A percentile compares a stretch with the other conserved stretches of the same genome.
Evolutionary conservation across 2,329 filamentous ascomycete species (phyloP).

Genomic region (Microsporum canis): DNA sequence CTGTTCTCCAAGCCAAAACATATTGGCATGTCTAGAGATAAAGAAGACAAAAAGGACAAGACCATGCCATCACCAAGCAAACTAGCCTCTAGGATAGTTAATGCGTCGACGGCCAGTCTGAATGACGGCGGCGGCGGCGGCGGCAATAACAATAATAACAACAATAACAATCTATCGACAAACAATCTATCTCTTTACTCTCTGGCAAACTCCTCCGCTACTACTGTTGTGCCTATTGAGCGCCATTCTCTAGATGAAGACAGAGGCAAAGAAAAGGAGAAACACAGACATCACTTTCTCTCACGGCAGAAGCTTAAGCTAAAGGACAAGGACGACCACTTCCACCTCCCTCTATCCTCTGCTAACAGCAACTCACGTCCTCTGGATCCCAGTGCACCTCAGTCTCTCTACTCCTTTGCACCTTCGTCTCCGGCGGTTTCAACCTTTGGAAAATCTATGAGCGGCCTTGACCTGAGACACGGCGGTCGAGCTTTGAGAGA

Average conservation of each 20-base stretch:
- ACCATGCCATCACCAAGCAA: conserved; percentile 50
- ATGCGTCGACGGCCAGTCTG: conserved; percentile 50
- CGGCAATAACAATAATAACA: conserved; percentile 29
- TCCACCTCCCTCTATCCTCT: conserved; percentile 49
- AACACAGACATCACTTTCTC: conserved; percentile 51
- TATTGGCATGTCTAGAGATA: conserved; percentile 51
- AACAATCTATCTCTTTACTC: conserved; percentile 47
- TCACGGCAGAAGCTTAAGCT: conserved; percentile 55
- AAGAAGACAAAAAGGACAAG: conserved; percentile 43
- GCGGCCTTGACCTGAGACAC: conserved; percentile 65
- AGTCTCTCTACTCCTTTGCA: conserved; percentile 55
- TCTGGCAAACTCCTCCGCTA: conserved; percentile 50
- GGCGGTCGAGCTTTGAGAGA: conserved; percentile 65
- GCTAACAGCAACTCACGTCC: conserved; percentile 54
- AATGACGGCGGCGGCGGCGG: conserved; percentile 29
- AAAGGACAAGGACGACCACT: conserved; percentile 50
- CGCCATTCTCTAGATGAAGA: conserved; percentile 25
- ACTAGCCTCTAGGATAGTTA: conserved; percentile 44
- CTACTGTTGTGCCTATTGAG: conserved; percentile 45
- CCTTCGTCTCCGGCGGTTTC: conserved; percentile 51
- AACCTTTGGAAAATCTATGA: conserved; percentile 69
- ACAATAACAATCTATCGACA: background rate
- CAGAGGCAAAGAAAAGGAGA: conserved; percentile 34
- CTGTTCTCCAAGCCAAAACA: conserved; percentile 57
- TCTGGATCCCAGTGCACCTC: conserved; percentile 50